phyloP scores from a whole-genome alignment of 495 filamentous ascomycete genomes.

The Penicillium salamii region DNA sequence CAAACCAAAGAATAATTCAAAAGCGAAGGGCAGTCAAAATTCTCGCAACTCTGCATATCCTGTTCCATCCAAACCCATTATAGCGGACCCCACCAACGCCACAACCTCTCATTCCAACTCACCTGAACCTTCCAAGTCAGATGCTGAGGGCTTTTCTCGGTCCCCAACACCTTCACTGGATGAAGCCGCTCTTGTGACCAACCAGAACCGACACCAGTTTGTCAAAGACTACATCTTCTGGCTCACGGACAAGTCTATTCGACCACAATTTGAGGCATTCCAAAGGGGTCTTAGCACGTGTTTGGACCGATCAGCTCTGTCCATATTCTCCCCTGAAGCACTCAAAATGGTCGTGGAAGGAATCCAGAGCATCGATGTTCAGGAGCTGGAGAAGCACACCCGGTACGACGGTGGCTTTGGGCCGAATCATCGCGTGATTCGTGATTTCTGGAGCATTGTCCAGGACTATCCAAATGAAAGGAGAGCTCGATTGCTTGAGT shows the following conservation, averaged over 20 bases:
- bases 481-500: conserved; percentile 77
- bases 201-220: conserved; percentile 70
- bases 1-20: too few species aligned
- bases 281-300: conserved; percentile 75
- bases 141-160: conserved; percentile 11
- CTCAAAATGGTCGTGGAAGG: conserved; percentile 82
- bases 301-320: conserved; percentile 64
- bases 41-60: too few species aligned
- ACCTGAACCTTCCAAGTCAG: conserved; percentile 18
- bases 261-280: conserved; percentile 78
- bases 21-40: too few species aligned
- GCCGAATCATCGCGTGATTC: conserved; percentile 60
- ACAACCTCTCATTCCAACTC: conserved; percentile 6
- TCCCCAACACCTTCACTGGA: conserved; percentile 26
- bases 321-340: conserved; percentile 65
- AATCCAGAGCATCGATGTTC: conserved; percentile 69
- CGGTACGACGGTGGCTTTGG: conserved; percentile 79
- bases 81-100: conserved; percentile 18
- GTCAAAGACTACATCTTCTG: conserved; percentile 87
- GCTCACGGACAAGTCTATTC: conserved; percentile 74
- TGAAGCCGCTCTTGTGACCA: conserved; percentile 59
- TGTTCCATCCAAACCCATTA: conserved; percentile 27
- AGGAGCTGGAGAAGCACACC: conserved; percentile 62
- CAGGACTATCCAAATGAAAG: conserved; percentile 58
- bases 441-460: conserved; percentile 81